These are phyloP conservation scores for Euryodendron excelsum DNA, from an alignment of 148 eudicot species.

Conservation along the genomic window DNA sequence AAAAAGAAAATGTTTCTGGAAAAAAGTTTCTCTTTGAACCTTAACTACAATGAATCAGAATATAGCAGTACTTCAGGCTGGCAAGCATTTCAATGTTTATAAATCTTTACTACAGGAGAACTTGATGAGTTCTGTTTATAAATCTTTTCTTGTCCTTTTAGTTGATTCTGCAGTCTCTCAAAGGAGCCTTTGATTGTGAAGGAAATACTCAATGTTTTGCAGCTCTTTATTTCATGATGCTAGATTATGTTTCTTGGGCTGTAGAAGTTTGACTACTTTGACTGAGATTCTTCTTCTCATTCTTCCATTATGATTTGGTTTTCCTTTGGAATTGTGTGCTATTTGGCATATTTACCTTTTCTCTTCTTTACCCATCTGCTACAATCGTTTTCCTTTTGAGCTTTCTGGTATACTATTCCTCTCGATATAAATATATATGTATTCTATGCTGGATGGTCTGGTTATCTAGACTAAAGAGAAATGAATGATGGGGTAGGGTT, in stretches of 20 bases:
- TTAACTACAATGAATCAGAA: no score
- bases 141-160: neutral
- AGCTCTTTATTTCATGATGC: constrained; percentile 22
- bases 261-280: constrained; percentile 37
- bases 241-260: constrained; percentile 30
- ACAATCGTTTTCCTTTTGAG: neutral
- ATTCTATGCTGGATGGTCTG: no score
- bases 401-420: no score
- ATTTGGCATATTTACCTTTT: constrained; percentile 18
- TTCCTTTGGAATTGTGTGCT: constrained; percentile 34
- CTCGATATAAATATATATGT: no score
- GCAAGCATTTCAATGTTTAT: no score
- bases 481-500: constrained; percentile 9
- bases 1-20: no score
- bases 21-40: no score
- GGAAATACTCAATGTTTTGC: constrained; percentile 15
- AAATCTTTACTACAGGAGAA: constrained; percentile 1
- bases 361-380: constrained; percentile 4
- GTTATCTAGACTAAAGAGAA: neutral
- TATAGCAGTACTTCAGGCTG: no score
- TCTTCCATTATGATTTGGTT: constrained; percentile 42
- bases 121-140: neutral
- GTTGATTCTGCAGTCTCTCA: neutral
- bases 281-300: constrained; percentile 38
- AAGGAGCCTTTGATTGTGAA: no score